phyloP scores from a whole-genome alignment of 495 filamentous ascomycete species.

The Podospora bellae-mahoneyi region DNA sequence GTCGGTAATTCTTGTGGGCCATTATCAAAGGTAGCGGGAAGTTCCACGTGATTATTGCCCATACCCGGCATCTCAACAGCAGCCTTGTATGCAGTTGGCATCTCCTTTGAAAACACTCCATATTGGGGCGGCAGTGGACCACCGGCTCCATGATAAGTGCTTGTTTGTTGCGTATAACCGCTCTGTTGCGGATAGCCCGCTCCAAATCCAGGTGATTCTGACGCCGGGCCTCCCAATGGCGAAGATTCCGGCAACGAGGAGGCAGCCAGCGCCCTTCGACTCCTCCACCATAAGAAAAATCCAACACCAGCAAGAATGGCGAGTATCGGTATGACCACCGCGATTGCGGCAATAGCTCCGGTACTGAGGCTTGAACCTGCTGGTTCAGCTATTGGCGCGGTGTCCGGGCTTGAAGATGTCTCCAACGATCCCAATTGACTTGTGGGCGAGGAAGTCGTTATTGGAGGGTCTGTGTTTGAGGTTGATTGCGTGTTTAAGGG shows the following conservation, averaged over 20 bases:
- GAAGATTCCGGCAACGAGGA: not conserved
- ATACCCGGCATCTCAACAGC: not conserved
- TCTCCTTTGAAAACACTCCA: not conserved
- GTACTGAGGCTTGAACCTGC: conserved; percentile 16
- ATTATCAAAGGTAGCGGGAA: not conserved
- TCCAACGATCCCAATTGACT: not conserved
- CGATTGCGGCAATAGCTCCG: conserved; percentile 23
- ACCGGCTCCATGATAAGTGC: not conserved
- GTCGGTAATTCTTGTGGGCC: not conserved
- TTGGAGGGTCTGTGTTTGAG: not conserved
- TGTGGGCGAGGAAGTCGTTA: not conserved
- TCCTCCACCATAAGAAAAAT: conserved; percentile 28
- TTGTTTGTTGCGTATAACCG: not conserved
- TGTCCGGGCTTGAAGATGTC: not conserved
- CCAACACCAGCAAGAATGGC: conserved; percentile 16
- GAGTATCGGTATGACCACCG: conserved; percentile 22
- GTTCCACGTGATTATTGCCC: not conserved
- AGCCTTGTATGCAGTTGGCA: not conserved
- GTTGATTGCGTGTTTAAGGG: not conserved
- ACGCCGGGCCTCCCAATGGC: not conserved
- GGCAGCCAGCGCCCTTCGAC: not conserved
- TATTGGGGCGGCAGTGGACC: not conserved
- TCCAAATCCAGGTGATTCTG: not conserved
- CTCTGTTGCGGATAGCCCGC: not conserved
- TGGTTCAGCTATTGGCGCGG: not conserved